Evolutionary conservation across 2,329 filamentous ascomycete species (phyloP).

Genomic region (Microsporum ferrugineum): DNA sequence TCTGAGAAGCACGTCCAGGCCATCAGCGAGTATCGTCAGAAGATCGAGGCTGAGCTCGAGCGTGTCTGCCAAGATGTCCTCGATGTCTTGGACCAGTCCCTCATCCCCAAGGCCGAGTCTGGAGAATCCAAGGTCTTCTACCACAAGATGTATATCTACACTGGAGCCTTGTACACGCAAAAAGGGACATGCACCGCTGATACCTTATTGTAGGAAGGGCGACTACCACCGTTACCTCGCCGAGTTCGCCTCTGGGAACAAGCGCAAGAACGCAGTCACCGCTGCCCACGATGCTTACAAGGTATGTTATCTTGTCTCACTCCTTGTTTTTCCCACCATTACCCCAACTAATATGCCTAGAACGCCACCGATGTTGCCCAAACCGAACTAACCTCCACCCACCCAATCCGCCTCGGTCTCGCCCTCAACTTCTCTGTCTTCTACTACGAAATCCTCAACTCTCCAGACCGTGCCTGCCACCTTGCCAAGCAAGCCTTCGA

Average conservation of each 20-base stretch:
- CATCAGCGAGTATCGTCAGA: conserved; percentile 95
- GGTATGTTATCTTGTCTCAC: conserved; percentile 40
- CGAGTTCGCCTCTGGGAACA: conserved; percentile 86
- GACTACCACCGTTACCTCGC: conserved; percentile 94
- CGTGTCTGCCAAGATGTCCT: conserved; percentile 97
- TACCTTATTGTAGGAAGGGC: conserved; percentile 59
- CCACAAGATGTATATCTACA: conserved; percentile 84
- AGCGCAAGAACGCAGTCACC: conserved; percentile 78
- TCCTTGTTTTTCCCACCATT: background rate
- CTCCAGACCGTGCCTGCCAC: conserved; percentile 92
- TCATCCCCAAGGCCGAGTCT: conserved; percentile 91
- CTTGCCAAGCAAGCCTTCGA: conserved; percentile 98
- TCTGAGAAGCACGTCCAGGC: conserved; percentile 85
- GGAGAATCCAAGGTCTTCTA: conserved; percentile 99
- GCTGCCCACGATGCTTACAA: conserved; percentile 94
- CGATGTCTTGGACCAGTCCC: conserved; percentile 79
- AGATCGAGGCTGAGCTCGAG: conserved; percentile 96
- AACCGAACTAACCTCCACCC: conserved; percentile 91
- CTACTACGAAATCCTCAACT: conserved; percentile 99
- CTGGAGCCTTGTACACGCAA: too few species aligned
- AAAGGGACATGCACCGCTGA: conserved; percentile 9
- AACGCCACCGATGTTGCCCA: conserved; percentile 96
- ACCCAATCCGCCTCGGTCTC: conserved; percentile 94
- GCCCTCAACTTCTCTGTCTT: conserved; percentile 99
- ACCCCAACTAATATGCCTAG: conserved; percentile 36